Evolutionary conservation across 306 rosid genomes (phyloP).

Genomic region (Betula pendula): DNA sequence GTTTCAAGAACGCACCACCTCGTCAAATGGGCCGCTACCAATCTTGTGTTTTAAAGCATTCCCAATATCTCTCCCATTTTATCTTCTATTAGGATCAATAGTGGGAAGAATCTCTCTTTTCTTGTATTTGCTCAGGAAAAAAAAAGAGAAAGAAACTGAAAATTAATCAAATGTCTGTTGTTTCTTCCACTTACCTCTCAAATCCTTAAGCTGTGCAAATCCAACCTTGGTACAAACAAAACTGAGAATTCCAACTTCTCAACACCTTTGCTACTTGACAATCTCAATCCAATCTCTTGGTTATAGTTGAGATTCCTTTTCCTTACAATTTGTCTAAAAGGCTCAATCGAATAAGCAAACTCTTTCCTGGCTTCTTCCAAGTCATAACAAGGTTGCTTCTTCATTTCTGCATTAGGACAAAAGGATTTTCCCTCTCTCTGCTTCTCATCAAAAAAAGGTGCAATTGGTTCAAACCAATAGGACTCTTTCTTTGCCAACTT

Average conservation of each 20-base stretch:
- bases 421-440: neutral
- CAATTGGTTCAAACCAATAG: conserved; percentile 46
- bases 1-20: too few relatives aligned
- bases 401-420: neutral
- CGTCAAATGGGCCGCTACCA: too few relatives aligned
- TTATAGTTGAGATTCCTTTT: conserved; percentile 41
- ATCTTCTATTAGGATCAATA: too few relatives aligned
- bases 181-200: conserved; percentile 5
- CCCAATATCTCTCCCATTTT: too few relatives aligned
- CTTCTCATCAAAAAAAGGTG: conserved; percentile 39
- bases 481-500: conserved; percentile 52
- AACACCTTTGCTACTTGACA: conserved; percentile 20
- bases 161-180: neutral
- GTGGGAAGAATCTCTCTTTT: too few relatives aligned
- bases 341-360: conserved; percentile 50
- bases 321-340: conserved; percentile 39
- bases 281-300: conserved; percentile 54
- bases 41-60: too few relatives aligned
- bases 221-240: conserved; percentile 32
- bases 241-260: conserved; percentile 44
- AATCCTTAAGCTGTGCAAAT: conserved; percentile 26
- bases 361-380: conserved; percentile 37
- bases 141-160: neutral
- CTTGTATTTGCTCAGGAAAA: too few relatives aligned
- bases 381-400: conserved; percentile 32